These are phyloP conservation scores for Marsdenia floribunda DNA, from an alignment of 257 asterid species.

Conservation along the genomic window DNA sequence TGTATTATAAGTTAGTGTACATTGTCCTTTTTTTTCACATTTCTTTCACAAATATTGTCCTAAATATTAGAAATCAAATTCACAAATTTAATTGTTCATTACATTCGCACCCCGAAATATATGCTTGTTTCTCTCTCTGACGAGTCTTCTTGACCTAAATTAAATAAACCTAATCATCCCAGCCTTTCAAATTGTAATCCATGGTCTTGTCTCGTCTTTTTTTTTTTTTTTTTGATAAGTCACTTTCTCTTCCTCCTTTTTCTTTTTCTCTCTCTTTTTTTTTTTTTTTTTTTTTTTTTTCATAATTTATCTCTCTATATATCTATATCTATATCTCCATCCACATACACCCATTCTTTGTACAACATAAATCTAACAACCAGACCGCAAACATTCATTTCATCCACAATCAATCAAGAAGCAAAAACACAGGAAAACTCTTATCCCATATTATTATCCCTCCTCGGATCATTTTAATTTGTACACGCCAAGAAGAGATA, in stretches of 20 bases:
- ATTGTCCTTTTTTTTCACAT: no score
- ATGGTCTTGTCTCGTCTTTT: no score
- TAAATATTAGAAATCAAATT: no score
- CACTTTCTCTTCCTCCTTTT: no score
- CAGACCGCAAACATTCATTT: constrained; percentile 6
- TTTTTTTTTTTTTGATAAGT: no score
- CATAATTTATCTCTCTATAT: constrained; percentile 4
- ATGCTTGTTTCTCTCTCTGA: no score
- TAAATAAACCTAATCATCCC: constrained; percentile 20
- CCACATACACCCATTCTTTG: constrained; percentile 1
- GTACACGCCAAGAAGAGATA: no score
- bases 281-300: neutral
- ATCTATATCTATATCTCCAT: neutral
- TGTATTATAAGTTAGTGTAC: no score
- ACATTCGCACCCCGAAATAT: no score
- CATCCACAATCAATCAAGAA: constrained; percentile 11
- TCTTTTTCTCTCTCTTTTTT: neutral
- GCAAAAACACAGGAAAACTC: neutral
- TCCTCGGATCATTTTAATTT: constrained; percentile 5
- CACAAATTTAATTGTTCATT: no score
- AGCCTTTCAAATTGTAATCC: neutral
- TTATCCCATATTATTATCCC: neutral
- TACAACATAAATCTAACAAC: neutral
- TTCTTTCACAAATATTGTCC: no score
- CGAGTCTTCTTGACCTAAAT: neutral